phyloP scores from a whole-genome alignment of 805 yeast species.

The Tetrapisispora nanseiensis region DNA sequence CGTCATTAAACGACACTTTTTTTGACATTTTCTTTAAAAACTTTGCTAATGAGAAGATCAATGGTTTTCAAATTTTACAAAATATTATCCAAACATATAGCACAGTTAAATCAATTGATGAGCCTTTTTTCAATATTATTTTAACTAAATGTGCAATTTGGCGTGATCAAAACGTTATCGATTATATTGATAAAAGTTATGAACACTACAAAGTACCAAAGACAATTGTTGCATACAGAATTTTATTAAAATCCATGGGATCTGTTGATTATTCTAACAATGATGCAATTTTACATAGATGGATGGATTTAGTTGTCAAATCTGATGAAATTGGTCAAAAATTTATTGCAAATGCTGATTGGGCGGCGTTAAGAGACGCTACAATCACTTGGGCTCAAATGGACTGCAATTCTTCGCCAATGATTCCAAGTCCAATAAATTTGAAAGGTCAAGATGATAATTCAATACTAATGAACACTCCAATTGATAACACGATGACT shows the following conservation, averaged over 20 bases:
- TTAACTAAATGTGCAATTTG: conserved; percentile 52
- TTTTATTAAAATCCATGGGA: conserved; percentile 58
- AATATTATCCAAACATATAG: conserved; percentile 44
- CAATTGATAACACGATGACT: conserved; percentile 2
- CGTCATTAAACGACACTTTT: conserved; percentile 57
- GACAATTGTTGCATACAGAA: conserved; percentile 60
- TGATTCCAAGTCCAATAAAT: neutral
- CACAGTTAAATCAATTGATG: conserved; percentile 49
- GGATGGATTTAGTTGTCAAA: conserved; percentile 41
- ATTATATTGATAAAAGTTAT: conserved; percentile 49
- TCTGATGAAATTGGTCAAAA: conserved; percentile 40
- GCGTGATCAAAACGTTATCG: conserved; percentile 50
- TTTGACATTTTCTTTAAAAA: conserved; percentile 53
- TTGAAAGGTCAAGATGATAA: conserved; percentile 1
- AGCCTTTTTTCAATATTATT: conserved; percentile 64
- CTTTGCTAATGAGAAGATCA: conserved; percentile 36
- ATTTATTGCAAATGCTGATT: conserved; percentile 68
- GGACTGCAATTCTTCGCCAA: neutral
- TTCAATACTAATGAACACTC: conserved; percentile 1
- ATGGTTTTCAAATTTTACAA: conserved; percentile 46
- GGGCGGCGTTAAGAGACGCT: conserved; percentile 72
- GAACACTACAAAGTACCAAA: conserved; percentile 41
- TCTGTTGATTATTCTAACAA: conserved; percentile 39
- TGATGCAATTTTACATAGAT: conserved; percentile 42
- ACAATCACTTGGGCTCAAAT: conserved; percentile 32